Percentiles rank a stretch among this genome's conserved stretches.
Conservation (phyloP, 208 protist species). For the Lotmaria passim region DNA sequence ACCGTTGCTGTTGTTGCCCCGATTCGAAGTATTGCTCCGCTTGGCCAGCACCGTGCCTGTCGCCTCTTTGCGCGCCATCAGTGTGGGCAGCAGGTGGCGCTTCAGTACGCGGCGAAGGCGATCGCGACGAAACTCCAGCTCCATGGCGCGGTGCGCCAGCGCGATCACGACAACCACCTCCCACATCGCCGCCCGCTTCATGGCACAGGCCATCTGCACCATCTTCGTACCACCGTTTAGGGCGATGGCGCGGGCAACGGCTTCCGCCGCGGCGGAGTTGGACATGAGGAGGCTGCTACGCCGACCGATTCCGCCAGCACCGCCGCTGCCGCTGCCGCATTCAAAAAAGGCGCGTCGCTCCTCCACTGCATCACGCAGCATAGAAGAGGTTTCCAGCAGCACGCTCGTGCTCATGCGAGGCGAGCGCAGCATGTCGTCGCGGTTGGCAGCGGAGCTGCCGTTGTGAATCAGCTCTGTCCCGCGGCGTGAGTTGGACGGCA, state of each 20-base stretch:
- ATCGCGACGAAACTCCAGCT: slow-evolving; percentile 46
- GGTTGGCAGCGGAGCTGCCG: not conserved
- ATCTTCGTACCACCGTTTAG: slow-evolving; percentile 38
- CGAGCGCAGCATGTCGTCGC: slow-evolving; percentile 4
- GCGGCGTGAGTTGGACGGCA: not conserved
- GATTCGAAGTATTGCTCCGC: not conserved
- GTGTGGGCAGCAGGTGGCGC: slow-evolving; percentile 62
- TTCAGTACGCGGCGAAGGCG: slow-evolving; percentile 68
- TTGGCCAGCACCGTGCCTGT: slow-evolving; percentile 50
- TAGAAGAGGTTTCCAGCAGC: slow-evolving; percentile 20
- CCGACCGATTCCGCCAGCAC: not conserved
- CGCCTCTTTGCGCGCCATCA: slow-evolving; percentile 56
- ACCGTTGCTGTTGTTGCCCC: slow-evolving; percentile 6
- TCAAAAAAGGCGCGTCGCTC: slow-evolving; percentile 21
- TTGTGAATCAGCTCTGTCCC: not conserved
- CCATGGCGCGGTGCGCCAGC: slow-evolving; percentile 46
- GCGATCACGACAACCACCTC: slow-evolving; percentile 52
- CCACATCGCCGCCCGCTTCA: slow-evolving; percentile 89
- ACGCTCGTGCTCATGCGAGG: slow-evolving; percentile 18
- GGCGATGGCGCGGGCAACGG: slow-evolving; percentile 8
- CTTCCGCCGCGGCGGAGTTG: slow-evolving; percentile 9
- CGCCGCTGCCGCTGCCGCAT: not conserved
- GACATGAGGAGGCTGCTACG: slow-evolving; percentile 1
- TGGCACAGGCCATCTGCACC: slow-evolving; percentile 47
- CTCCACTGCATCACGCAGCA: slow-evolving; percentile 36